These are phyloP conservation scores for Termitomyces sp. DNA, from an alignment of 768 basidiomycete genomes.

Conservation along the genomic window DNA sequence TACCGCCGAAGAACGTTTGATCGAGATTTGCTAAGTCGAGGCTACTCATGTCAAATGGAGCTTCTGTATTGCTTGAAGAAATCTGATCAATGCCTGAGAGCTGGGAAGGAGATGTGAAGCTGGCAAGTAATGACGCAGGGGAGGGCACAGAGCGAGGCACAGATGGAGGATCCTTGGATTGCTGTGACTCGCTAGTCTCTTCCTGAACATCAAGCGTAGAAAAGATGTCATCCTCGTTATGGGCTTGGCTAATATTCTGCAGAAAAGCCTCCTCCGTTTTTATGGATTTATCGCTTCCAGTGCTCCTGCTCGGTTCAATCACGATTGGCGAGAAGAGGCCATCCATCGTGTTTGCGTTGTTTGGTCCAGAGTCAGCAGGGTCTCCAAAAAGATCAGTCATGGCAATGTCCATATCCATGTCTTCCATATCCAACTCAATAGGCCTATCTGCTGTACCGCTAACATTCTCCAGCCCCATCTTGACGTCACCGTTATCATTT, in stretches of 20 bases:
- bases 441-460: constrained; percentile 76
- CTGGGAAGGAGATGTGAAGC: constrained; percentile 32
- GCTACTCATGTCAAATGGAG: constrained; percentile 43
- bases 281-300: constrained; percentile 9
- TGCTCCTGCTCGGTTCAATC: constrained; percentile 14
- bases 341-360: constrained; percentile 33
- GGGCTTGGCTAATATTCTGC: constrained; percentile 20
- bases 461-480: constrained; percentile 30
- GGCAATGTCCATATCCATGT: constrained; percentile 61
- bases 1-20: constrained; percentile 35
- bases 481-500: constrained; percentile 15
- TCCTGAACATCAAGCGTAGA: constrained; percentile 23
- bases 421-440: constrained; percentile 73
- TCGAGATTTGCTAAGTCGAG: constrained; percentile 43
- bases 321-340: constrained; percentile 48
- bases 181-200: constrained; percentile 9
- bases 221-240: constrained; percentile 26
- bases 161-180: constrained; percentile 11
- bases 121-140: constrained; percentile 37
- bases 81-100: constrained; percentile 21
- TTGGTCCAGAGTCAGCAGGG: constrained; percentile 27
- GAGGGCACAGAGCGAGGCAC: constrained; percentile 28
- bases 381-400: constrained; percentile 57
- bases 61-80: constrained; percentile 14
- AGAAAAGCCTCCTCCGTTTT: constrained; percentile 32